These are phyloP conservation scores for Poteriospumella lacustris DNA, from an alignment of 108 stramenopile genomes.

Conservation along the genomic window DNA sequence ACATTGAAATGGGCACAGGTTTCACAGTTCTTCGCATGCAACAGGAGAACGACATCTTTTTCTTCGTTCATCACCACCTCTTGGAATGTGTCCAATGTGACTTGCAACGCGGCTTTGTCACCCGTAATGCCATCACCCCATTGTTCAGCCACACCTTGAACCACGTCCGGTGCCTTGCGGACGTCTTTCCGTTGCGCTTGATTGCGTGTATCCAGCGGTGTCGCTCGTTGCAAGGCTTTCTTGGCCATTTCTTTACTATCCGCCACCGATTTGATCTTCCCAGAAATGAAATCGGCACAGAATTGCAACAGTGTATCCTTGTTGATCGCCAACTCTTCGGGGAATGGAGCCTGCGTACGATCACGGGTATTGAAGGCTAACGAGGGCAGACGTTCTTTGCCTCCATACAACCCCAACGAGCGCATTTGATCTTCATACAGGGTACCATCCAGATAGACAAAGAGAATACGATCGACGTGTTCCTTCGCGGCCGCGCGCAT, in stretches of 20 bases:
- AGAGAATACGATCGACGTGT: slow-evolving; percentile 37
- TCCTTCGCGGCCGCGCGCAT: slow-evolving; percentile 36
- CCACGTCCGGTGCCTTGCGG: background rate
- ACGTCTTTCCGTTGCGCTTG: slow-evolving; percentile 21
- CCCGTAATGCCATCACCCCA: slow-evolving; percentile 27
- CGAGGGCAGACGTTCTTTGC: slow-evolving; percentile 39
- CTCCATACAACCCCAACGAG: slow-evolving; percentile 39
- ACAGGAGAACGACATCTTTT: slow-evolving; percentile 42
- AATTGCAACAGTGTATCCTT: slow-evolving; percentile 41
- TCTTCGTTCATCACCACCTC: slow-evolving; percentile 37
- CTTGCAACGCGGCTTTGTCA: slow-evolving; percentile 35
- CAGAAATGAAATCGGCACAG: slow-evolving; percentile 43
- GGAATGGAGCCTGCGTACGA: slow-evolving; percentile 38
- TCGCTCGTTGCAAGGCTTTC: background rate
- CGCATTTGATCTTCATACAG: slow-evolving; percentile 43
- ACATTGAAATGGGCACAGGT: slow-evolving; percentile 43
- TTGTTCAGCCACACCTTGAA: slow-evolving; percentile 45
- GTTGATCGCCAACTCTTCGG: slow-evolving; percentile 45
- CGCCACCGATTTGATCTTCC: slow-evolving; percentile 31
- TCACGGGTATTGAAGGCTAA: slow-evolving; percentile 45
- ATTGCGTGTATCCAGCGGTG: slow-evolving; percentile 5
- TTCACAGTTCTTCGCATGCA: slow-evolving; percentile 42
- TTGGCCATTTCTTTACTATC: slow-evolving; percentile 11
- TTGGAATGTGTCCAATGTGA: slow-evolving; percentile 33
- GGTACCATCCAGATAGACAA: slow-evolving; percentile 41